Conservation (phyloP, 2,329 filamentous ascomycete species). For the Clarireedia hainanense region DNA sequence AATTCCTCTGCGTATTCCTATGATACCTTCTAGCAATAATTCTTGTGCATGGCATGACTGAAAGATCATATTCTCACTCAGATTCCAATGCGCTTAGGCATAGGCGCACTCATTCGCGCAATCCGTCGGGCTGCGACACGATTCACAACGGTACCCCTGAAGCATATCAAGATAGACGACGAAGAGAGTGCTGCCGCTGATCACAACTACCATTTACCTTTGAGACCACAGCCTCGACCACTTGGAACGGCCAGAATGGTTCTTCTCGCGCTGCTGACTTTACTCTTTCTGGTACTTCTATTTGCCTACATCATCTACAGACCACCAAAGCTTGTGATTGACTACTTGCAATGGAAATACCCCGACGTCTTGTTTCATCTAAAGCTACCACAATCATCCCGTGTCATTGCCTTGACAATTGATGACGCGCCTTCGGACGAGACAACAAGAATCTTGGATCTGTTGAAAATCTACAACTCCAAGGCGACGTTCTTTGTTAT, state of each 20-base stretch:
- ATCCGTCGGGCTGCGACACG: not conserved
- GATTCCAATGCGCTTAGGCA: conserved; percentile 4
- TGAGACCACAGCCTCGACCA: not conserved
- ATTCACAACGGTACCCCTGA: conserved; percentile 7
- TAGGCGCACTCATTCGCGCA: conserved; percentile 1
- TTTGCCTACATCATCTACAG: conserved; percentile 70
- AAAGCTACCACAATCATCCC: conserved; percentile 43
- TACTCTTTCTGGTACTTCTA: conserved; percentile 24
- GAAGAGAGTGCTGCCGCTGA: conserved; percentile 17
- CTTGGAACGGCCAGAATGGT: conserved; percentile 11
- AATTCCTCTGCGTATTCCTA: no score
- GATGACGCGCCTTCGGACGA: conserved; percentile 75
- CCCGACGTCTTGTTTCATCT: conserved; percentile 75
- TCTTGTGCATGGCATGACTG: not conserved
- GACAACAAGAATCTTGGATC: conserved; percentile 60
- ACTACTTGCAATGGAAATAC: conserved; percentile 62
- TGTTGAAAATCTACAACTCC: conserved; percentile 58
- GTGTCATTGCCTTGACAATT: conserved; percentile 73
- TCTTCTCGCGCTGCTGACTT: conserved; percentile 16
- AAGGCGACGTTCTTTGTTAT: conserved; percentile 86
- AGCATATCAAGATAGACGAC: conserved; percentile 29
- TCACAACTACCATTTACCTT: not conserved
- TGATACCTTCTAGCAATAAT: no score
- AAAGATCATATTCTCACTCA: not conserved
- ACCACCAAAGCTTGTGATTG: conserved; percentile 64